Conservation (phyloP, 2,329 filamentous ascomycete genomes). For the Thermothelomyces thermophilus region DNA sequence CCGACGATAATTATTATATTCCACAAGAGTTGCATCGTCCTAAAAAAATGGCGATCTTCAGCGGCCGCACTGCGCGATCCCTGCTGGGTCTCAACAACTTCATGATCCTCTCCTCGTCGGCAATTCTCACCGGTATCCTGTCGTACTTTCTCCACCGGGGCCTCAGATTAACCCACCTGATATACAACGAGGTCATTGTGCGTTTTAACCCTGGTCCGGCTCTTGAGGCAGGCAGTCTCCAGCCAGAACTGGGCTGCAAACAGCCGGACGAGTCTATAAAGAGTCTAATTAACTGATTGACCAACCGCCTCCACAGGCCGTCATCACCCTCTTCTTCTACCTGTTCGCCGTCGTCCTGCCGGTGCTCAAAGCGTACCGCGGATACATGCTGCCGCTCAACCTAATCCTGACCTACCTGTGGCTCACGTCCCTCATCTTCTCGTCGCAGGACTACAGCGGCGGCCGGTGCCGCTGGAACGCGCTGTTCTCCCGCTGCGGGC, state of each 20-base stretch:
- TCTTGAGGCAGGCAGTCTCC: too few relatives aligned
- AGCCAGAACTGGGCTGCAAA: too few relatives aligned
- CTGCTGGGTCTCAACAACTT: conserved; percentile 19
- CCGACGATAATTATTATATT: too few relatives aligned
- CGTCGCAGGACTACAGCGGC: conserved; percentile 21
- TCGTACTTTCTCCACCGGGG: conserved; percentile 18
- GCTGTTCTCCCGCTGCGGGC: conserved; percentile 15
- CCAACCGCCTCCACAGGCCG: conserved; percentile 9
- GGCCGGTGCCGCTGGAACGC: conserved; percentile 17
- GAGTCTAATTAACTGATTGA: too few relatives aligned
- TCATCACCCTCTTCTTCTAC: conserved; percentile 23
- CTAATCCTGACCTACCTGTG: conserved; percentile 21
- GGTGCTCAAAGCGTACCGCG: conserved; percentile 21
- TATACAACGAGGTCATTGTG: conserved; percentile 22
- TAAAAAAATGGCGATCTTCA: too few relatives aligned
- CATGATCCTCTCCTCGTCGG: conserved; percentile 20
- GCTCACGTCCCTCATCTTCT: conserved; percentile 24
- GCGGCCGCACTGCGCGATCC: conserved; percentile 14
- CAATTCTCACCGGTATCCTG: conserved; percentile 22
- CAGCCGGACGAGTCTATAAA: too few relatives aligned
- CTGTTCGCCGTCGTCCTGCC: conserved; percentile 21
- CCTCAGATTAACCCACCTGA: conserved; percentile 15
- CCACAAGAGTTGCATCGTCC: too few relatives aligned
- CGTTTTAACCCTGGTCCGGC: background rate
- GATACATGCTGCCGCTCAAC: conserved; percentile 23